Base-by-base conservation (phyloP, 2,329 filamentous ascomycete genomes). In the Phaeosphaeriaceae sp. region DNA sequence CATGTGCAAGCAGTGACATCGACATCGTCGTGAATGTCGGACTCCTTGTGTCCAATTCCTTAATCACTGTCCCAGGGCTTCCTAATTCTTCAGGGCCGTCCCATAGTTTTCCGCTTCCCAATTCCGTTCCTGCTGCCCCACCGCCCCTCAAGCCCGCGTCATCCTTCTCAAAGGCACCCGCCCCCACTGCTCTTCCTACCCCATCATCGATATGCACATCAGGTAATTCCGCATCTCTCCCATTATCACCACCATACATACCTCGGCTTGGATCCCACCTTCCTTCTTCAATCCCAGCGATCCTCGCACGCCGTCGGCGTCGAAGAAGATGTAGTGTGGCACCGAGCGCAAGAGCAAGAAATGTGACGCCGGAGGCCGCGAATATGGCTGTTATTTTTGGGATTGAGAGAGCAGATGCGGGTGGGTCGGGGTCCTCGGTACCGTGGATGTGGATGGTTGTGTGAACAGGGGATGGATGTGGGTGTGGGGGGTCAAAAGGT, bases 351-450 rank as follows among this genome's bases (percentile, higher is more conserved):
- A 66, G 41, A 11, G 60, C 46, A 2, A 67, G 40, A 10, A 63
- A 46, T 0, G 48, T 46, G 3, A 56, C 51, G 42, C 66, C 54
- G 45, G 63, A 68, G 2, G 63, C 56, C 24, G 63, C 63, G 56
- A 58, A 36, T 13, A 36, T 58, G 1, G 65, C 70, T 2, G 61
- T 60, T 3, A 71, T 67, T 2, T 59, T 57, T 9, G 63, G 45
- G 2, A 60, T 58, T 45, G 42, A 45, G 9, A 22, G 21, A 5
- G 19, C 9, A 22, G 42, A 1, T n/a, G n/a, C 21, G 19, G 42
- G 25, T 27, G 25, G 4, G 25, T 27, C 13, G 7, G 31, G 31
- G 13, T 5, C 13, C 3, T 3, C 6, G 13, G 6, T 36, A 15
- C 31, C 31, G 31, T 13, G 11, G 31, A 36, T 36, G 31, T 36